phyloP scores from a whole-genome alignment of 805 yeast genomes.

The Wickerhamomyces ciferrii region DNA sequence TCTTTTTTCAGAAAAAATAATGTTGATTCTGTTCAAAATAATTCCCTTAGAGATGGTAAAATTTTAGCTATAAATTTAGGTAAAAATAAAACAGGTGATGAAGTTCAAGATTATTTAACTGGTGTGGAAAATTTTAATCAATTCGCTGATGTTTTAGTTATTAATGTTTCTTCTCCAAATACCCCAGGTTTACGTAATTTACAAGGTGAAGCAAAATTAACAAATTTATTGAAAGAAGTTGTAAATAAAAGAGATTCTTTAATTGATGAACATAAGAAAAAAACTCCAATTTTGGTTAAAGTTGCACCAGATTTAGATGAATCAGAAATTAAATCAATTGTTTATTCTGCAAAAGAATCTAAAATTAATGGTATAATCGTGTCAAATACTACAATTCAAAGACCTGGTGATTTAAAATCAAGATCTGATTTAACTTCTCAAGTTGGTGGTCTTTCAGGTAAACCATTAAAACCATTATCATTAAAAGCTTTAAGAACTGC shows the following conservation, averaged over 20 bases:
- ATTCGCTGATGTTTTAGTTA: slow-evolving; percentile 82
- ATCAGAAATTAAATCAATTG: slow-evolving; percentile 76
- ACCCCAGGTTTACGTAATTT: slow-evolving; percentile 91
- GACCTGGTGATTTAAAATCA: slow-evolving; percentile 63
- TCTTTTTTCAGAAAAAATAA: slow-evolving; percentile 21
- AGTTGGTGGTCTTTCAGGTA: slow-evolving; percentile 90
- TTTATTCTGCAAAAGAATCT: slow-evolving; percentile 69
- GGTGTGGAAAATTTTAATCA: slow-evolving; percentile 83
- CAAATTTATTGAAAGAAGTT: slow-evolving; percentile 60
- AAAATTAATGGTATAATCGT: slow-evolving; percentile 88
- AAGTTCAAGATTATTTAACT: slow-evolving; percentile 74
- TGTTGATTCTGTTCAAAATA: slow-evolving; percentile 21
- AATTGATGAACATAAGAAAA: slow-evolving; percentile 32
- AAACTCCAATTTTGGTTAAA: slow-evolving; percentile 83
- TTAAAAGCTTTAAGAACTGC: slow-evolving; percentile 65
- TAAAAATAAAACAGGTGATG: slow-evolving; percentile 90
- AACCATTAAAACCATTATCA: slow-evolving; percentile 78
- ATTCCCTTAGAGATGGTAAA: slow-evolving; percentile 57
- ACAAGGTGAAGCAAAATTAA: slow-evolving; percentile 72
- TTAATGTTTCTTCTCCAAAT: slow-evolving; percentile 92
- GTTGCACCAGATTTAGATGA: slow-evolving; percentile 91
- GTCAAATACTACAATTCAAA: slow-evolving; percentile 85
- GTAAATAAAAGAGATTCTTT: slow-evolving; percentile 62
- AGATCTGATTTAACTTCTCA: slow-evolving; percentile 41
- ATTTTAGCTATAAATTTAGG: slow-evolving; percentile 84